Percentiles rank a stretch among this genome's conserved stretches.
phyloP scores from a whole-genome alignment of 225 moss, liverwort and hornwort genomes.

The Takakia lepidozioides region DNA sequence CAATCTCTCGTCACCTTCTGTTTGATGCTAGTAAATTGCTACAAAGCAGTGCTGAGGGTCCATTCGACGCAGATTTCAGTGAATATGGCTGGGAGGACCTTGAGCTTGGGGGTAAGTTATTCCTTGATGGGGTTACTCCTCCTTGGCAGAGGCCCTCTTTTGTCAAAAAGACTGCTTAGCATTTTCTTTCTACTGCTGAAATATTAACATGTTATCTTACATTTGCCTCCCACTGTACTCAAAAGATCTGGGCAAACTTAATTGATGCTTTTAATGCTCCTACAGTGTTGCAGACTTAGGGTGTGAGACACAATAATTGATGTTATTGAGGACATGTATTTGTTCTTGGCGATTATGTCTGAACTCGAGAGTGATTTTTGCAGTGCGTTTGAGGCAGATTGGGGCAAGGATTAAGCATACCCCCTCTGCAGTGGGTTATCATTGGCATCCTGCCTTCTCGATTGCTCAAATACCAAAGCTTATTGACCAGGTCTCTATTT shows the following conservation, averaged over 20 bases:
- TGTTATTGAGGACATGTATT: too few relatives aligned
- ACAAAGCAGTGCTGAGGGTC: conserved; percentile 39
- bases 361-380: conserved; percentile 17
- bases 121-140: too few relatives aligned
- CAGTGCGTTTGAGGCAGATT: conserved; percentile 75
- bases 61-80: conserved; percentile 78
- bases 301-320: background rate
- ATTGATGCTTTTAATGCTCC: background rate
- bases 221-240: too few relatives aligned
- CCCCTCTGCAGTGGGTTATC: conserved; percentile 71
- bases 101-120: conserved; percentile 65
- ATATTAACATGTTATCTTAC: too few relatives aligned
- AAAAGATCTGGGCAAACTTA: too few relatives aligned
- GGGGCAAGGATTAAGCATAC: conserved; percentile 72
- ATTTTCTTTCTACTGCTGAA: too few relatives aligned
- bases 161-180: too few relatives aligned
- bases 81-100: conserved; percentile 97
- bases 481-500: conserved; percentile 56
- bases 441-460: conserved; percentile 83
- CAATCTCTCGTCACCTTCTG: conserved; percentile 53
- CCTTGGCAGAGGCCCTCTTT: too few relatives aligned
- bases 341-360: too few relatives aligned
- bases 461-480: conserved; percentile 67
- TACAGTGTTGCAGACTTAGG: background rate
- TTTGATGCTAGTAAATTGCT: conserved; percentile 56